phyloP scores from a whole-genome alignment of 2,329 filamentous ascomycete species.

The Rachicladosporium sp. region DNA sequence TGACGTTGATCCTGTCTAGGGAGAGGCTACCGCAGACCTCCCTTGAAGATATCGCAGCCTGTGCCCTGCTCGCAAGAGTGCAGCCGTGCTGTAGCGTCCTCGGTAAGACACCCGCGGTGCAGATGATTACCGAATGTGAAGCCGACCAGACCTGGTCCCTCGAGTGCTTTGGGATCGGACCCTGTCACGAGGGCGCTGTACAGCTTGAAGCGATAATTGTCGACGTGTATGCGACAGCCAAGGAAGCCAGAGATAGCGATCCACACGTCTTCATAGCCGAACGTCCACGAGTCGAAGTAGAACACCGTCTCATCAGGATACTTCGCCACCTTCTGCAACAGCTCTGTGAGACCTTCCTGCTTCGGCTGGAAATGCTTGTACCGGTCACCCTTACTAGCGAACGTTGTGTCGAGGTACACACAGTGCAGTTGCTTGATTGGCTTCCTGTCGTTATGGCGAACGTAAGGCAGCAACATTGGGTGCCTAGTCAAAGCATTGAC shows the following conservation, averaged over 20 bases:
- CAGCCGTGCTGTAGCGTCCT: constrained; percentile 47
- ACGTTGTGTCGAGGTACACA: constrained; percentile 84
- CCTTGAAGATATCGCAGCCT: constrained; percentile 41
- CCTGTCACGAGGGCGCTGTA: constrained; percentile 48
- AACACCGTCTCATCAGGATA: constrained; percentile 69
- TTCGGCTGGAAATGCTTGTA: constrained; percentile 49
- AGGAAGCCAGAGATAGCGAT: constrained; percentile 62
- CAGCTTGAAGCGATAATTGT: constrained; percentile 63
- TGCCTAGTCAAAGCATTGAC: constrained; percentile 60
- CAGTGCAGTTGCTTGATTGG: constrained; percentile 59
- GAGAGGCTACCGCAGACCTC: constrained; percentile 10
- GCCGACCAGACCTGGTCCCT: constrained; percentile 50
- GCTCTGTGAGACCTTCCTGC: constrained; percentile 61
- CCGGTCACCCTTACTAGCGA: constrained; percentile 41
- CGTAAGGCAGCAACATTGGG: constrained; percentile 63
- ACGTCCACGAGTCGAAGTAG: constrained; percentile 81
- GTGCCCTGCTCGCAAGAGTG: constrained; percentile 77
- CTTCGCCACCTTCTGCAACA: constrained; percentile 52
- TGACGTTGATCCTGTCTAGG: constrained; percentile 11
- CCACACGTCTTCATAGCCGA: constrained; percentile 90
- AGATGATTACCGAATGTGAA: constrained; percentile 61
- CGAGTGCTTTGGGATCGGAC: constrained; percentile 31
- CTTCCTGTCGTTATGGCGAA: constrained; percentile 2
- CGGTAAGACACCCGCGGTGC: constrained; percentile 61
- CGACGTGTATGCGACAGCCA: constrained; percentile 63